Evolutionary conservation across 1,139 yeast species (phyloP), one percentile per base, ranked within the genome.

Genomic region (Sugiyamaella neomexicana): DNA sequence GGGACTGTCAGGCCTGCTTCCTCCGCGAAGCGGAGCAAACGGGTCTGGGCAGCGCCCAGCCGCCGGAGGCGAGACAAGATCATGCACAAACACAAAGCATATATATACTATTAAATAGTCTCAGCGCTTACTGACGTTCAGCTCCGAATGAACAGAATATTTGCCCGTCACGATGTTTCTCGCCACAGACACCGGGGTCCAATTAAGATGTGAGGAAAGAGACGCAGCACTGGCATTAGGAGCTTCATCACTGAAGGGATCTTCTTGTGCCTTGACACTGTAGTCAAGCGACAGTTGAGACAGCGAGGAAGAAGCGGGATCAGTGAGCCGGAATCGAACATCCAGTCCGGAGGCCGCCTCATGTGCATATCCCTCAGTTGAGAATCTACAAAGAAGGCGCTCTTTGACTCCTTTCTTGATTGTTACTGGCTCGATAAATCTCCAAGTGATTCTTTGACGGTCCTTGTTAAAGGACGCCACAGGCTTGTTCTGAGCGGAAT

Each of bases 391-490:
- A 50, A 74, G 63, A 44, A 73, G 62, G 36, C 67, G 64, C 50
- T 85, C 75, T 65, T 84, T 86, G 43, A 83, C 82, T 36, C 96
- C 96, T 52, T 82, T 78, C 43, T 80, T 82, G 45, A 87, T 79
- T 9, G 73, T 72, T 4, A 87, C 91, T 12, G 73, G 72, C 52
- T 65, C 66, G 20, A 55, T 50, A 65, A 80, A 83, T 67, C 87
- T 80, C 97, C 97, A 90, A 0, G 93, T 86, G 55, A 91, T 85
- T 70, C 97, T 81, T 63, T 83, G 86, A 66, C 82, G 84, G 47
- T 89, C 97, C 67, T 82, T 85, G 71, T 85, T 89, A 75, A 89
- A 89, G 0, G 95, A 81, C 50, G 97, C 98, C 55, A 87, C 84
- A 2, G 98, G 98, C 66, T 87, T 88, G 10, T 96, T 86, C 58